Conservation (phyloP, 1,284 basidiomycete species). For the Fistulina hepatica region DNA sequence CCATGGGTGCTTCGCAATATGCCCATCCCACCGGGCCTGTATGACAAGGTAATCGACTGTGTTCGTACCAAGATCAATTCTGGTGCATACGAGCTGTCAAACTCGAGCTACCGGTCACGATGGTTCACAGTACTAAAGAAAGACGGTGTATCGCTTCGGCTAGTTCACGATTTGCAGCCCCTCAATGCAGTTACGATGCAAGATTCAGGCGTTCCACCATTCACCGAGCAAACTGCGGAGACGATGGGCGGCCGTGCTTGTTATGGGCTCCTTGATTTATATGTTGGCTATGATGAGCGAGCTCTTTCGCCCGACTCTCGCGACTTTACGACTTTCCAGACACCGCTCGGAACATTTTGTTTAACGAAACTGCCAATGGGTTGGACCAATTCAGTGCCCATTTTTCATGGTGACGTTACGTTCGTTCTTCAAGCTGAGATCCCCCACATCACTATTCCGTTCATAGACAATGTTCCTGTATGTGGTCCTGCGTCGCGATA, state of each 20-base stretch:
- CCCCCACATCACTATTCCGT: conserved; percentile 15
- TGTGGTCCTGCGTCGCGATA: conserved; percentile 18
- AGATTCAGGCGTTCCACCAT: conserved; percentile 15
- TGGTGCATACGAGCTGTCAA: conserved; percentile 22
- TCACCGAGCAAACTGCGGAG: background rate
- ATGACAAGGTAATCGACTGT: conserved; percentile 22
- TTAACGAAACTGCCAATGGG: conserved; percentile 22
- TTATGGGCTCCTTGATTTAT: background rate
- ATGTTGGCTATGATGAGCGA: conserved; percentile 2
- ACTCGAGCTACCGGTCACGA: conserved; percentile 23
- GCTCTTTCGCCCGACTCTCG: conserved; percentile 13
- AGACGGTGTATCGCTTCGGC: conserved; percentile 17
- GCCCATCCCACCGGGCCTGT: conserved; percentile 29
- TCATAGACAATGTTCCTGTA: conserved; percentile 20
- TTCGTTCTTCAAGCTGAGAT: conserved; percentile 21
- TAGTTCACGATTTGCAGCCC: conserved; percentile 23
- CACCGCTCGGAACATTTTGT: conserved; percentile 16
- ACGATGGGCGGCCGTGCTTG: background rate
- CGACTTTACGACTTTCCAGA: conserved; percentile 22
- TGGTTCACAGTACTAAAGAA: conserved; percentile 26
- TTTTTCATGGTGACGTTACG: conserved; percentile 21
- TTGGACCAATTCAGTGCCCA: conserved; percentile 22
- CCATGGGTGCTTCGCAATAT: conserved; percentile 29
- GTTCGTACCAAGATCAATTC: conserved; percentile 24
- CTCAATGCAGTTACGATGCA: conserved; percentile 25